Percentiles rank a stretch among this genome's conserved stretches.
phyloP scores from a whole-genome alignment of 2,329 filamentous ascomycete species.

The Fusarium piperis region DNA sequence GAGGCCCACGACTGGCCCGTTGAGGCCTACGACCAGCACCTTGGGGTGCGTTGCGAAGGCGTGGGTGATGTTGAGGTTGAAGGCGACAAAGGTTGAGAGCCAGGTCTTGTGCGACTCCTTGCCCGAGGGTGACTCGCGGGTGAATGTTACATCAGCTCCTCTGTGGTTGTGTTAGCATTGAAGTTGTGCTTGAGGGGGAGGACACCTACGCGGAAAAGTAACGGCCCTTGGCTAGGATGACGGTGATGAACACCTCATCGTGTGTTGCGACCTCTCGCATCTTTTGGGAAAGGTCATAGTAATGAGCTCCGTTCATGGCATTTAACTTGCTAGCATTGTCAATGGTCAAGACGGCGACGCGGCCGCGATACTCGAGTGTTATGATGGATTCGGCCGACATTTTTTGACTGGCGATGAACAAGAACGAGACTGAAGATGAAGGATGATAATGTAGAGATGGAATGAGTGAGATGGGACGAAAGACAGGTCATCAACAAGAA shows the following conservation, averaged over 20 bases:
- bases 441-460: neutral
- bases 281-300: conserved; percentile 78
- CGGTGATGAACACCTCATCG: conserved; percentile 84
- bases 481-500: neutral
- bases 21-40: conserved; percentile 89
- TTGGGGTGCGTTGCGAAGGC: conserved; percentile 95
- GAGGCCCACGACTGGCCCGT: conserved; percentile 90
- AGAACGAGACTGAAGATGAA: neutral
- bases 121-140: conserved; percentile 52
- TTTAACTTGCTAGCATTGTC: conserved; percentile 89
- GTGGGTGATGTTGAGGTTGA: conserved; percentile 90
- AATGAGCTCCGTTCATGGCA: conserved; percentile 75
- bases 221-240: conserved; percentile 84
- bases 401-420: neutral
- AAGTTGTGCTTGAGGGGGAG: neutral
- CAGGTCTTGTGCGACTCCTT: conserved; percentile 60
- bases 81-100: conserved; percentile 78
- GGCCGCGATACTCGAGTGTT: conserved; percentile 53
- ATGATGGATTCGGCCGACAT: conserved; percentile 44
- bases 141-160: conserved; percentile 79
- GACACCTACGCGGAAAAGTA: conserved; percentile 88
- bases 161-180: conserved; percentile 53
- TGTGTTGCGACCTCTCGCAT: conserved; percentile 81
- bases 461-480: neutral
- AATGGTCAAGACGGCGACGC: conserved; percentile 80